These are phyloP conservation scores for Diaporthe citriasiana DNA, from an alignment of 2,329 filamentous ascomycete species.

Conservation along the genomic window DNA sequence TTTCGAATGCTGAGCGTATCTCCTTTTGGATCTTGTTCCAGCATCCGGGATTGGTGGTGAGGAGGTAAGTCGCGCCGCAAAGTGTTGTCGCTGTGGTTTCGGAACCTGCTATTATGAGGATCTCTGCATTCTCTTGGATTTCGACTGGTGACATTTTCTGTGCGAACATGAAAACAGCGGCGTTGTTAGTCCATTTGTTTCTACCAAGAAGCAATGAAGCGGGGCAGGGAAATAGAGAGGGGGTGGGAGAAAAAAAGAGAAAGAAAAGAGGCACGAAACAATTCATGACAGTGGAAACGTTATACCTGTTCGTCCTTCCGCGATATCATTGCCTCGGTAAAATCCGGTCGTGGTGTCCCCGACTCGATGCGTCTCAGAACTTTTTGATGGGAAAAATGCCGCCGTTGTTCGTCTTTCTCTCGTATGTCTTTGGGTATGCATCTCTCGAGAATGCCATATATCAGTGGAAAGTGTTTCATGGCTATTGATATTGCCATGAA, in stretches of 20 bases:
- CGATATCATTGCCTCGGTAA: slow-evolving; percentile 46
- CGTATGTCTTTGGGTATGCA: slow-evolving; percentile 4
- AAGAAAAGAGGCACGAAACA: not conserved
- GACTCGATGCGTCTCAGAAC: not conserved
- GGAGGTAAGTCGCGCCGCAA: slow-evolving; percentile 36
- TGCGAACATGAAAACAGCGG: not conserved
- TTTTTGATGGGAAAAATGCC: slow-evolving; percentile 2
- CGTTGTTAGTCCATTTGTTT: not conserved
- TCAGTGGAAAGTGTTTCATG: slow-evolving; percentile 7
- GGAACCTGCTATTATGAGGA: slow-evolving; percentile 36
- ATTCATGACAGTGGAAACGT: not conserved
- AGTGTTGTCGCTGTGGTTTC: slow-evolving; percentile 39
- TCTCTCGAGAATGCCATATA: slow-evolving; percentile 18
- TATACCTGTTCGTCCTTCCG: slow-evolving; percentile 42
- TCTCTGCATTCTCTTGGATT: slow-evolving; percentile 40
- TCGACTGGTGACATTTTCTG: slow-evolving; percentile 41
- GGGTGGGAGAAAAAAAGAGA: not conserved
- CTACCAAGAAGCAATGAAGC: not conserved
- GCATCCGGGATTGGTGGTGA: slow-evolving; percentile 46
- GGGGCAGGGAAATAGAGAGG: no score
- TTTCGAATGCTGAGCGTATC: slow-evolving; percentile 53
- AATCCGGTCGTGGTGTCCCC: slow-evolving; percentile 40
- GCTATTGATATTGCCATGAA: slow-evolving; percentile 8
- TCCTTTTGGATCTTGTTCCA: slow-evolving; percentile 54
- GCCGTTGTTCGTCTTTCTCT: slow-evolving; percentile 6